Evolutionary conservation across 345 rosid species (phyloP).

Genomic region (Eucalyptus erythrocorys): DNA sequence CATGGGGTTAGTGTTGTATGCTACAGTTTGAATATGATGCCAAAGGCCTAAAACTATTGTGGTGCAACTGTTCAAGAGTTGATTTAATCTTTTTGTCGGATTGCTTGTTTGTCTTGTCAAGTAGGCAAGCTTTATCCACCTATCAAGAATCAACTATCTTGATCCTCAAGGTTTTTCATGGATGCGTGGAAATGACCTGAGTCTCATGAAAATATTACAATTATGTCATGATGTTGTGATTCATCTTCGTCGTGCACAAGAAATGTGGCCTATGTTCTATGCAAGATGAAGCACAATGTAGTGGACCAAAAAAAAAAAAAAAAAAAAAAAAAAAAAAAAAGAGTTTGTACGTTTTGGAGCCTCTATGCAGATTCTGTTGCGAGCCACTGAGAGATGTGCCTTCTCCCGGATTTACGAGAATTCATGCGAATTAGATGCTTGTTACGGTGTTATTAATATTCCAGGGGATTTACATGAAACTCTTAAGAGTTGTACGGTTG

Average conservation of each 20-base stretch:
- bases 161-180: not conserved
- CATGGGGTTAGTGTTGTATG: not conserved
- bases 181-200: not conserved
- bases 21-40: not conserved
- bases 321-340: no score
- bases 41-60: not conserved
- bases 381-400: not conserved
- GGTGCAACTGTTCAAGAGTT: not conserved
- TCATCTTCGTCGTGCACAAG: not conserved
- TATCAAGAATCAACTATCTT: not conserved
- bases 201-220: not conserved
- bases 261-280: not conserved
- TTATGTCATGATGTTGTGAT: not conserved
- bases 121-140: not conserved
- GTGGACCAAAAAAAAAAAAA: not conserved
- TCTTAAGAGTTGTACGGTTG: not conserved
- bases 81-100: not conserved
- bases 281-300: not conserved
- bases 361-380: not conserved
- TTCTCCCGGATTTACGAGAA: not conserved
- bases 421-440: not conserved
- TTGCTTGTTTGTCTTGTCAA: not conserved
- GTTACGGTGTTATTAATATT: not conserved
- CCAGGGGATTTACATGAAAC: not conserved
- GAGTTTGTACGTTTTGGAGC: not conserved